phyloP scores from a whole-genome alignment of 495 filamentous ascomycete species.

The Echria macrotheca region DNA sequence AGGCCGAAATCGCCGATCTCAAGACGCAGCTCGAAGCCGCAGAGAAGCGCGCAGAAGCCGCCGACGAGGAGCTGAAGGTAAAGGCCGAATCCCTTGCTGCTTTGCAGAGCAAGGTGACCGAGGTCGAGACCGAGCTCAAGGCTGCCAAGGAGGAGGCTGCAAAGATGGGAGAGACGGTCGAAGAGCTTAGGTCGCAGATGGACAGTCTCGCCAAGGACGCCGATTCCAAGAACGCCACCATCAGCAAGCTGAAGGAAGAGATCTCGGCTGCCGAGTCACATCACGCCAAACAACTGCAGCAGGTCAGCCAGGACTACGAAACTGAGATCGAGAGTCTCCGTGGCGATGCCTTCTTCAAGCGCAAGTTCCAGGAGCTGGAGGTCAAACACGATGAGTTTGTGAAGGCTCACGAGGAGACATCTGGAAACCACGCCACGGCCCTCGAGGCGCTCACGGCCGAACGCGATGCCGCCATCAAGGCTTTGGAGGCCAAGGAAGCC shows the following conservation, averaged over 20 bases:
- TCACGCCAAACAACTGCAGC: conserved; percentile 45
- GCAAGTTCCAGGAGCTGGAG: conserved; percentile 47
- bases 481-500: conserved; percentile 36
- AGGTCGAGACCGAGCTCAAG: conserved; percentile 32
- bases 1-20: conserved; percentile 39
- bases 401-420: conserved; percentile 34
- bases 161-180: conserved; percentile 30
- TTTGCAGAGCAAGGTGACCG: conserved; percentile 32
- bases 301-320: conserved; percentile 49
- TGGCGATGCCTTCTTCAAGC: conserved; percentile 50
- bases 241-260: conserved; percentile 44
- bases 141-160: conserved; percentile 35
- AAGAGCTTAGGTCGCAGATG: conserved; percentile 37
- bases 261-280: conserved; percentile 36
- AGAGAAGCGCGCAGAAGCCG: conserved; percentile 30
- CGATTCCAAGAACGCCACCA: conserved; percentile 37
- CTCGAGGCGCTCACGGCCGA: conserved; percentile 35
- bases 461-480: conserved; percentile 28
- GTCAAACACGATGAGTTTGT: conserved; percentile 40
- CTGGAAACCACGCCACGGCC: conserved; percentile 31
- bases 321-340: conserved; percentile 52
- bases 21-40: conserved; percentile 31
- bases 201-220: conserved; percentile 35
- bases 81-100: conserved; percentile 28
- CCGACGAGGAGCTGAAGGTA: conserved; percentile 34